Percentiles rank a stretch among this genome's conserved stretches.
Evolutionary conservation across 78 protist genomes (phyloP).

Genomic region (Tieghemostelium lacteum): DNA sequence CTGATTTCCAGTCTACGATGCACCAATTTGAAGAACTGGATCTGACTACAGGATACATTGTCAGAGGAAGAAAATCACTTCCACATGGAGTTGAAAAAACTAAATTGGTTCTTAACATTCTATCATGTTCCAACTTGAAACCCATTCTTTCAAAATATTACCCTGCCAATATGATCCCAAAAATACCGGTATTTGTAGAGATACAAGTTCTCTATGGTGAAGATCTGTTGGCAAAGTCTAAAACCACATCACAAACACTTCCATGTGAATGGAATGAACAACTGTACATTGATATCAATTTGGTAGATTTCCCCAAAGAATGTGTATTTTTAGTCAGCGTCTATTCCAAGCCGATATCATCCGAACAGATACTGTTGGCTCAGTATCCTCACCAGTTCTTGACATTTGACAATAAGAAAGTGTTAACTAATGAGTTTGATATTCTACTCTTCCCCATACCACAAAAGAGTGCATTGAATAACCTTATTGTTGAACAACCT

Average conservation of each 20-base stretch:
- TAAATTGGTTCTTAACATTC: slow-evolving; percentile 4
- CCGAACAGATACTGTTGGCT: slow-evolving; percentile 17
- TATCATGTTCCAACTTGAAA: not conserved
- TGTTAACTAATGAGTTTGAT: slow-evolving; percentile 5
- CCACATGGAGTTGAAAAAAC: slow-evolving; percentile 7
- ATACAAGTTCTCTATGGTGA: slow-evolving; percentile 49
- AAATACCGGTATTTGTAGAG: slow-evolving; percentile 32
- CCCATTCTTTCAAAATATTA: slow-evolving; percentile 7
- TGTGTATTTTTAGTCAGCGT: slow-evolving; percentile 26
- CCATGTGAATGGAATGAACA: slow-evolving; percentile 65
- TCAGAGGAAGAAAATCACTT: not conserved
- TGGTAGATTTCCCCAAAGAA: slow-evolving; percentile 57
- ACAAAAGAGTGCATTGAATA: not conserved
- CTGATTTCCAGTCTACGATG: not conserved
- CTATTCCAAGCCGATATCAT: slow-evolving; percentile 28
- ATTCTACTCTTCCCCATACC: slow-evolving; percentile 9
- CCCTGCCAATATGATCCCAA: not conserved
- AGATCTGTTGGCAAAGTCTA: not conserved
- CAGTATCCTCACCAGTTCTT: slow-evolving; percentile 34
- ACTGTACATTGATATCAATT: slow-evolving; percentile 35
- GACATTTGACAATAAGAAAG: slow-evolving; percentile 19
- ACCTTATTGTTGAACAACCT: not conserved
- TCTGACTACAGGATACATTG: not conserved
- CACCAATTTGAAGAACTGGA: slow-evolving; percentile 8
- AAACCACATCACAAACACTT: slow-evolving; percentile 4